These are phyloP conservation scores for Allium sativum DNA, from an alignment of 106 monocot species.

Conservation along the genomic window DNA sequence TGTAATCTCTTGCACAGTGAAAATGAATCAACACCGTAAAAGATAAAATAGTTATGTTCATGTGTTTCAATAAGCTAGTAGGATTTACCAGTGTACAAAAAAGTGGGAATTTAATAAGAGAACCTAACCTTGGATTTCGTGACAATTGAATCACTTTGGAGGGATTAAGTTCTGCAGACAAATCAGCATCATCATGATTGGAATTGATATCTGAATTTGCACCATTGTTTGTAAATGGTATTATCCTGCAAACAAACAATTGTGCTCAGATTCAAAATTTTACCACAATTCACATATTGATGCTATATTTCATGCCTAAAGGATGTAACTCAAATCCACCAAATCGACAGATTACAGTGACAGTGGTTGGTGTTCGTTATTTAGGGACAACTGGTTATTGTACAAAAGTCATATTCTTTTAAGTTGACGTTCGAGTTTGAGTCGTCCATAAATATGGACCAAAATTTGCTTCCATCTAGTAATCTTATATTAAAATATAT, in stretches of 20 bases:
- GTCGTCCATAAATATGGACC: too few relatives aligned
- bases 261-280: not conserved
- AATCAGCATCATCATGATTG: not conserved
- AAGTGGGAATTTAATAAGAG: not conserved
- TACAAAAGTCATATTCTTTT: too few relatives aligned
- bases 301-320: not conserved
- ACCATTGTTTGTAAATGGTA: constrained; percentile 1
- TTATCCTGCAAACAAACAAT: constrained; percentile 20
- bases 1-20: not conserved
- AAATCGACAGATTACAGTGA: too few relatives aligned
- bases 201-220: constrained; percentile 5
- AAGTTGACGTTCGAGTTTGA: too few relatives aligned
- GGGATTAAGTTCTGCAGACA: constrained; percentile 27
- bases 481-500: too few relatives aligned
- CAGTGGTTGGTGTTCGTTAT: too few relatives aligned
- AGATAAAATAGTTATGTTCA: too few relatives aligned
- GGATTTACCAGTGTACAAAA: not conserved
- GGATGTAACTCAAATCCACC: not conserved
- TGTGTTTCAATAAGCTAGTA: too few relatives aligned
- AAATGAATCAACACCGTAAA: too few relatives aligned
- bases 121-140: constrained; percentile 49
- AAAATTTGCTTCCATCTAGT: too few relatives aligned
- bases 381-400: too few relatives aligned
- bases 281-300: not conserved
- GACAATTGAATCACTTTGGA: constrained; percentile 47